Base-by-base conservation (phyloP, 306 rosid species). In the Rosa multiflora region DNA sequence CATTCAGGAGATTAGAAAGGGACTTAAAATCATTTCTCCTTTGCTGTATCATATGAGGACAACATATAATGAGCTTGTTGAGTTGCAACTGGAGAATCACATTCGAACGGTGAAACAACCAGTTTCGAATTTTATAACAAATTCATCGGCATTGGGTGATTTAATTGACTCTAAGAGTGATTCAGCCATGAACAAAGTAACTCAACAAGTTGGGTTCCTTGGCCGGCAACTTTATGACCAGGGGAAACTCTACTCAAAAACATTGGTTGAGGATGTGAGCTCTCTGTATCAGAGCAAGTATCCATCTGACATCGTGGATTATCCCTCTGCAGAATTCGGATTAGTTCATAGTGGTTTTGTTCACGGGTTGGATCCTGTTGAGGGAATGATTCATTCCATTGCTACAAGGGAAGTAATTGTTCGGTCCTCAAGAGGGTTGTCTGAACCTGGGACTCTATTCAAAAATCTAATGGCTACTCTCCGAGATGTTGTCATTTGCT, bases 401-500 rank as follows among this genome's bases (percentile, higher is more conserved):
- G 88, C 98, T 37, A 86, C 97, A 0, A 85, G 99, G 81, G 99
- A 95, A 81, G 84, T 90, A 76, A 69, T 93, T 32, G 96, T 93
- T 48, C 96, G 99, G 55, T 95, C 99, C 58, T 91, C 98, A 0
- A 90, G 98, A 85, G 99, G 99, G 55, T 84, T 95, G 82, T 82
- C 99, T 75, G 99, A 95, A 82, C 99, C 99, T 4, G 99, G 99
- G 70, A 92, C 97, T 2, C 77, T 95, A 14, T 95, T 95, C 64
- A 95, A 95, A 63, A 95, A 93, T 83, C 79, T 95, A 78, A 95
- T 95, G 99, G 98, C 99, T 74, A 95, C 91, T 58, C 96, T 95
- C 44, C 92, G 99, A 6, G 99, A 95, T 80, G 97, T 95, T 52
- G 94, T 85, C 5, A 87, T 95, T 15, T 92, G 99, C 64, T 92